These are phyloP conservation scores for Paramecium biaurelia DNA, from an alignment of 73 alveolate species.

Conservation along the genomic window DNA sequence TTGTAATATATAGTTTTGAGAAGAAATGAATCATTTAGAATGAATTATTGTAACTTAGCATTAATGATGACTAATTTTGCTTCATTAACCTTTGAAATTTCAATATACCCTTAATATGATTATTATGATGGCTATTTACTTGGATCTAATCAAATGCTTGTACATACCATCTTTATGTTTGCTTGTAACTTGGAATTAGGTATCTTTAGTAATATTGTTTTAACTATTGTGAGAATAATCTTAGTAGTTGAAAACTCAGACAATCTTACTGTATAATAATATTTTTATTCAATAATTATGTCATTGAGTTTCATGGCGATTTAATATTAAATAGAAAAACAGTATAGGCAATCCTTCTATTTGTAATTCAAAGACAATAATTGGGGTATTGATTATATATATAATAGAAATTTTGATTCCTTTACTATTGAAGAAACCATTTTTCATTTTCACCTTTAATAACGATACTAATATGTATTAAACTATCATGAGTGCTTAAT, in stretches of 20 bases:
- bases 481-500: neutral
- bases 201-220: neutral
- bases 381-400: neutral
- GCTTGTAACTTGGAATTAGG: neutral
- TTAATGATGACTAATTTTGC: neutral
- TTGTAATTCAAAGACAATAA: neutral
- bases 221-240: neutral
- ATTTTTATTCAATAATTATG: neutral
- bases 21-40: neutral
- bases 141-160: neutral
- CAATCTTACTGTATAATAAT: neutral
- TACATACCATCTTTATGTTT: neutral
- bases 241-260: neutral
- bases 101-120: neutral
- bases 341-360: neutral
- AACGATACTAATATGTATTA: neutral
- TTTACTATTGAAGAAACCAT: neutral
- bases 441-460: neutral
- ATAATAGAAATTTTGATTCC: neutral
- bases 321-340: neutral
- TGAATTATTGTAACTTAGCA: neutral
- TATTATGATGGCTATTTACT: slow-evolving; percentile 7
- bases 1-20: neutral
- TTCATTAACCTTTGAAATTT: neutral
- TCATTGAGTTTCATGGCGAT: neutral